phyloP scores from a whole-genome alignment of 495 filamentous ascomycete species.

The Penicillium taxi region DNA sequence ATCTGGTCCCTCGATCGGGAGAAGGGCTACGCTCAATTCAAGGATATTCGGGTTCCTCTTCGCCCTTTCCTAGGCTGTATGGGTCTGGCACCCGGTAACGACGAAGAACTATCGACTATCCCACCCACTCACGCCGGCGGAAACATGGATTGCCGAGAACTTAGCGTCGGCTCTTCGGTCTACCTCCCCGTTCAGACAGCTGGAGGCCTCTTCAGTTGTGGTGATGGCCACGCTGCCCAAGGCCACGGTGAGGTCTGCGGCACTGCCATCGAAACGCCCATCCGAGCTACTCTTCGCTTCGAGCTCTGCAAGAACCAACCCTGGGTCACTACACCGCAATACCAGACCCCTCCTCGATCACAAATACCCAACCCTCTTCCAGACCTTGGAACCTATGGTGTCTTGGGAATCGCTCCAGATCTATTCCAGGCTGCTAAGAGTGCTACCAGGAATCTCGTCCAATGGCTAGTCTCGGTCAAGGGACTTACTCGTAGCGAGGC shows the following conservation, averaged over 20 bases:
- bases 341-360: constrained; percentile 26
- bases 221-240: constrained; percentile 48
- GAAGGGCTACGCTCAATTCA: constrained; percentile 34
- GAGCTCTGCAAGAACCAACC: constrained; percentile 36
- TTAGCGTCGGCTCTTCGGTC: constrained; percentile 35
- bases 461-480: constrained; percentile 39
- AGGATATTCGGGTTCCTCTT: constrained; percentile 37
- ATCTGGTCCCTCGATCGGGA: constrained; percentile 41
- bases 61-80: constrained; percentile 45
- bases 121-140: constrained; percentile 44
- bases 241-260: constrained; percentile 49
- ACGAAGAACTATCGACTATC: constrained; percentile 40
- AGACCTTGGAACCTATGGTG: constrained; percentile 39
- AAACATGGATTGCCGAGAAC: constrained; percentile 44
- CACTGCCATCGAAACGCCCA: constrained; percentile 47
- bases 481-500: constrained; percentile 37
- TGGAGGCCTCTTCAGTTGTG: constrained; percentile 46
- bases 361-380: constrained; percentile 19
- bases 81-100: constrained; percentile 38
- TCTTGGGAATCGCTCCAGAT: constrained; percentile 37
- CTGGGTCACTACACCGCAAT: constrained; percentile 39
- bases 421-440: constrained; percentile 37
- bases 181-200: constrained; percentile 41
- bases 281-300: constrained; percentile 39
- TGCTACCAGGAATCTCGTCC: constrained; percentile 35